These are phyloP conservation scores for Xylaria sp. DNA, from an alignment of 2,329 filamentous ascomycete genomes.

Conservation along the genomic window DNA sequence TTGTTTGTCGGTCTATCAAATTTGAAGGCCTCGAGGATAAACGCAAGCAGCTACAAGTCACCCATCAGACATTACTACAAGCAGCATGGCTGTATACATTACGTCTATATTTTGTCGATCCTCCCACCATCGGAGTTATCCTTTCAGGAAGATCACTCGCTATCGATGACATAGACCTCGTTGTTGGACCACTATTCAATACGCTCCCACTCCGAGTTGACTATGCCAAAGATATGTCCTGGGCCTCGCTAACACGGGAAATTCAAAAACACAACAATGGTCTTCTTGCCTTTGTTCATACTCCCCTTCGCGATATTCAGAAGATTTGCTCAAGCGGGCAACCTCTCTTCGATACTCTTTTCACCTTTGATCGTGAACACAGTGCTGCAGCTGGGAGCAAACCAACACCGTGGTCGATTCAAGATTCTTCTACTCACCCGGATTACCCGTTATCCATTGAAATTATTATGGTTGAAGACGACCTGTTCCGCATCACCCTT, in stretches of 20 bases:
- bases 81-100: conserved; percentile 77
- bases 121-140: conserved; percentile 75
- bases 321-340: conserved; percentile 75
- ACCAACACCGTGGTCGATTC: conserved; percentile 62
- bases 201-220: conserved; percentile 77
- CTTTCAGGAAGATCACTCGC: conserved; percentile 81
- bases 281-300: conserved; percentile 78
- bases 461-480: conserved; percentile 63
- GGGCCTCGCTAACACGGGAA: conserved; percentile 66
- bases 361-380: conserved; percentile 77
- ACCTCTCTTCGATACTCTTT: conserved; percentile 80
- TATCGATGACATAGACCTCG: conserved; percentile 69
- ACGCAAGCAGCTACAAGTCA: conserved; percentile 72
- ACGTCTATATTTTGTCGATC: conserved; percentile 57
- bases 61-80: conserved; percentile 81
- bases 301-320: conserved; percentile 79
- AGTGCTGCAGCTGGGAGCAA: conserved; percentile 43
- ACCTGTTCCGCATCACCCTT: conserved; percentile 65
- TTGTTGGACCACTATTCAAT: conserved; percentile 89
- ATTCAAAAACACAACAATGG: conserved; percentile 78
- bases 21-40: conserved; percentile 60
- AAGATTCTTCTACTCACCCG: conserved; percentile 59
- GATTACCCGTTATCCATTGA: conserved; percentile 86
- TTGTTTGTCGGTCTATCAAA: conserved; percentile 47
- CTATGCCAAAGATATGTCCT: conserved; percentile 59